phyloP scores from a whole-genome alignment of 768 basidiomycete genomes.

The Mycena belliarum region DNA sequence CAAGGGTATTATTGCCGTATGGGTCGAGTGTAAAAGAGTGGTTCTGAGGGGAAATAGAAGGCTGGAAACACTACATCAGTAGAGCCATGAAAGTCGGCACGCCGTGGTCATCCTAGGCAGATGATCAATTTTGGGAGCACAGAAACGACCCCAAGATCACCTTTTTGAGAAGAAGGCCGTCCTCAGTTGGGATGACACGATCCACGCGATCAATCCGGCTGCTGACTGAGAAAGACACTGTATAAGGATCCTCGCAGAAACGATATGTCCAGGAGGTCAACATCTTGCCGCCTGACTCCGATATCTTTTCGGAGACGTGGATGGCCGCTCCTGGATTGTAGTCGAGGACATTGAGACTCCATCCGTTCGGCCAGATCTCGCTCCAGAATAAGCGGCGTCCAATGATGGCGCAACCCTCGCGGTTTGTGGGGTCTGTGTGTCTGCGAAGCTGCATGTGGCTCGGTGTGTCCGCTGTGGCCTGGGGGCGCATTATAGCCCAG shows the following conservation, averaged over 20 bases:
- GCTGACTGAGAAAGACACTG: neutral
- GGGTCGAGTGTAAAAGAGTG: too few species aligned
- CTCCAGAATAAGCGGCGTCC: slow-evolving; percentile 12
- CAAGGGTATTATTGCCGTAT: neutral
- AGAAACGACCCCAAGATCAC: neutral
- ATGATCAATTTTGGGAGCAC: neutral
- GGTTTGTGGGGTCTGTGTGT: slow-evolving; percentile 6
- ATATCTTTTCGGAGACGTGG: neutral
- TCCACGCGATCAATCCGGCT: neutral
- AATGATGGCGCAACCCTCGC: neutral
- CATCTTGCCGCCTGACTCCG: neutral
- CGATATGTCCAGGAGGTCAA: neutral
- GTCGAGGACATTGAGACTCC: slow-evolving; percentile 3
- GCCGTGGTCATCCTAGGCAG: neutral
- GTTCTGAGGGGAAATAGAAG: too few species aligned
- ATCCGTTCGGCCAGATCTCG: neutral
- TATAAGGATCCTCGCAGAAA: neutral
- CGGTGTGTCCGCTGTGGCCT: neutral
- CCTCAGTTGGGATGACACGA: slow-evolving; percentile 8
- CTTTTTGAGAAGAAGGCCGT: slow-evolving; percentile 9
- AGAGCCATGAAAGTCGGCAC: neutral
- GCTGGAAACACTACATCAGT: slow-evolving; percentile 16
- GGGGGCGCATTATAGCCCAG: neutral
- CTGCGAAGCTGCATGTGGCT: neutral
- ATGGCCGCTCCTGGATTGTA: slow-evolving; percentile 4